These are phyloP conservation scores for Lachancea kluyveri DNA, from an alignment of 805 yeast genomes.

Conservation along the genomic window DNA sequence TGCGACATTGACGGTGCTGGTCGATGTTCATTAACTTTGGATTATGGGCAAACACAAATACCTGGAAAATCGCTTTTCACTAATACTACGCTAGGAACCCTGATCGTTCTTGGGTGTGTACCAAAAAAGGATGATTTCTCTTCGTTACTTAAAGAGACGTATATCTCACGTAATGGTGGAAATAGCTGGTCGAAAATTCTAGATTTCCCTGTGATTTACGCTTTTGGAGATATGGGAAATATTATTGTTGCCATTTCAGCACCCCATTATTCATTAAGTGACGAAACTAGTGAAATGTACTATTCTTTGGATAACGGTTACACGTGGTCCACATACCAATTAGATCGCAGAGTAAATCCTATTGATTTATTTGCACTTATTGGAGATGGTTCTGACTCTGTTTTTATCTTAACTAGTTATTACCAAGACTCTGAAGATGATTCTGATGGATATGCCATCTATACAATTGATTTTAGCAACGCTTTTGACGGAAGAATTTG, in stretches of 20 bases:
- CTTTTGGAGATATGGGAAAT: conserved; percentile 77
- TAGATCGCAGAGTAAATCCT: conserved; percentile 41
- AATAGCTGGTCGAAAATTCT: conserved; percentile 56
- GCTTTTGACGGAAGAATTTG: conserved; percentile 45
- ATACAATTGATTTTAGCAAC: conserved; percentile 46
- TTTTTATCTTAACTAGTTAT: conserved; percentile 38
- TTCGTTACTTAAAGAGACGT: conserved; percentile 36
- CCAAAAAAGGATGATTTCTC: not conserved
- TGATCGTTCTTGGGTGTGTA: conserved; percentile 4
- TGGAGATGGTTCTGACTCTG: conserved; percentile 62
- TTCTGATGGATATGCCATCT: conserved; percentile 9
- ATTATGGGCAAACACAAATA: no score
- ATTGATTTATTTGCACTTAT: conserved; percentile 42
- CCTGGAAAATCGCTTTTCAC: no score
- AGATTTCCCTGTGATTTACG: conserved; percentile 45
- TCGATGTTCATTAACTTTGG: no score
- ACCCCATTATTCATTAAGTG: conserved; percentile 30
- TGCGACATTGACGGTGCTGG: no score
- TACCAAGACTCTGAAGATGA: conserved; percentile 12
- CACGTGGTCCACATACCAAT: conserved; percentile 49
- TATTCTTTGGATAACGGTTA: conserved; percentile 72
- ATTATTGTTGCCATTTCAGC: conserved; percentile 54
- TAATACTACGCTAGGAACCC: conserved; percentile 47
- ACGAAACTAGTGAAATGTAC: conserved; percentile 32
- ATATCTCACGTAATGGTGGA: conserved; percentile 72